Percentiles rank a stretch among this genome's conserved stretches.
phyloP scores from a whole-genome alignment of 2,329 filamentous ascomycete species.

The Apiospora aurea region DNA sequence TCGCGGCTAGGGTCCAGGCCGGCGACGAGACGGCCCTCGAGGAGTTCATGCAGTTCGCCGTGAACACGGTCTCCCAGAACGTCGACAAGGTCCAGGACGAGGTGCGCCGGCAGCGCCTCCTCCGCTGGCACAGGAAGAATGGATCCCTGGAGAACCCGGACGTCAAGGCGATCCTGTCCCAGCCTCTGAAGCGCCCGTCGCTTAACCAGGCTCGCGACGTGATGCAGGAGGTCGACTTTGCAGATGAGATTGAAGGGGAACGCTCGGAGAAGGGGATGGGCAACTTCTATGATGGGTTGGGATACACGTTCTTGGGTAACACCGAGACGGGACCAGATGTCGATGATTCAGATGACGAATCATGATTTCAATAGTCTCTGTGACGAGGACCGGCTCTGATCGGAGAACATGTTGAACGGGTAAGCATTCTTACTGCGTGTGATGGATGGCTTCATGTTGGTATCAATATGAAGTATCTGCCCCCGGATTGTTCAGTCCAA shows the following conservation, averaged over 20 bases:
- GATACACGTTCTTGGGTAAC: neutral
- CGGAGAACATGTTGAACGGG: too few relatives aligned
- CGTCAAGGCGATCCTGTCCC: neutral
- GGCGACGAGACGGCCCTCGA: neutral
- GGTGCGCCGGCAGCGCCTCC: neutral
- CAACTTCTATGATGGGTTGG: neutral
- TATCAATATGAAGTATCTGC: too few relatives aligned
- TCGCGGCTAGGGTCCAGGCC: neutral
- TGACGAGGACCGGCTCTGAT: too few relatives aligned
- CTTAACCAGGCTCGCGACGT: neutral
- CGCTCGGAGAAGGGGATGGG: neutral
- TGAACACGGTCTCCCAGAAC: neutral
- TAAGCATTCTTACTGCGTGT: too few relatives aligned
- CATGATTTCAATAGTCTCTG: too few relatives aligned
- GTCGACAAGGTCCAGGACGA: neutral
- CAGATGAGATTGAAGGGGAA: neutral
- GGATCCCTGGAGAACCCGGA: neutral
- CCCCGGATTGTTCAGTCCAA: too few relatives aligned
- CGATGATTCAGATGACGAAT: too few relatives aligned
- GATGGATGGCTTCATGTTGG: too few relatives aligned
- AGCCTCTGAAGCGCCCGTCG: neutral
- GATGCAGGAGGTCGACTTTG: neutral
- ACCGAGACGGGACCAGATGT: neutral
- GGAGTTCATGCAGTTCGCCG: neutral
- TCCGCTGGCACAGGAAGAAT: neutral